Conservation (phyloP, 257 asterid genomes). For the Forsythia suspensa region DNA sequence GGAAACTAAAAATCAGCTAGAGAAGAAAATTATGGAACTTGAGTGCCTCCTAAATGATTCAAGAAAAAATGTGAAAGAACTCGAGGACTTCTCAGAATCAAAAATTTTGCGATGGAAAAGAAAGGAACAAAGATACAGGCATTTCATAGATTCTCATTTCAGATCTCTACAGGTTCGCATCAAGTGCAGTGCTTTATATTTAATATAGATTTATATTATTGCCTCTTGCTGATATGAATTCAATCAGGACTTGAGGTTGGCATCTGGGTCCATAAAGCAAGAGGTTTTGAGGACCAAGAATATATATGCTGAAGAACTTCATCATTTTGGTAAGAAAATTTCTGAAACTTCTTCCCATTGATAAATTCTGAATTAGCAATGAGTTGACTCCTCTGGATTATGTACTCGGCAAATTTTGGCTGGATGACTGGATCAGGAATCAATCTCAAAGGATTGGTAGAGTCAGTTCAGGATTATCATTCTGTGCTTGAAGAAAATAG, state of each 20-base stretch:
- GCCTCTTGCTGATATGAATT: constrained; percentile 17
- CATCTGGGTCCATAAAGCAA: constrained; percentile 72
- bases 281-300: constrained; percentile 64
- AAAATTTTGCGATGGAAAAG: constrained; percentile 69
- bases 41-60: constrained; percentile 63
- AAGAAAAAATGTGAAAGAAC: constrained; percentile 68
- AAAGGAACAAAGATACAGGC: constrained; percentile 68
- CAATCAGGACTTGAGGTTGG: constrained; percentile 65
- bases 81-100: constrained; percentile 76
- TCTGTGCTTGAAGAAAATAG: constrained; percentile 82
- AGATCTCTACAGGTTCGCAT: constrained; percentile 69
- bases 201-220: constrained; percentile 1
- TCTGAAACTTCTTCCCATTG: constrained; percentile 11
- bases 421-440: constrained; percentile 42
- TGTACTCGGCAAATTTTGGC: constrained; percentile 10
- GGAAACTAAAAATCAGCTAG: constrained; percentile 54
- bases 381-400: neutral
- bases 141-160: constrained; percentile 70
- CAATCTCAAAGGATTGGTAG: constrained; percentile 67
- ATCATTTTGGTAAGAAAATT: constrained; percentile 58
- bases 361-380: constrained; percentile 13
- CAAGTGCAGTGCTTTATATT: constrained; percentile 22
- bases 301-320: constrained; percentile 59
- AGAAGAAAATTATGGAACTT: constrained; percentile 63
- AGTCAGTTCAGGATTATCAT: constrained; percentile 87